phyloP scores from a whole-genome alignment of 257 asterid species.

The Solanum chilense region DNA sequence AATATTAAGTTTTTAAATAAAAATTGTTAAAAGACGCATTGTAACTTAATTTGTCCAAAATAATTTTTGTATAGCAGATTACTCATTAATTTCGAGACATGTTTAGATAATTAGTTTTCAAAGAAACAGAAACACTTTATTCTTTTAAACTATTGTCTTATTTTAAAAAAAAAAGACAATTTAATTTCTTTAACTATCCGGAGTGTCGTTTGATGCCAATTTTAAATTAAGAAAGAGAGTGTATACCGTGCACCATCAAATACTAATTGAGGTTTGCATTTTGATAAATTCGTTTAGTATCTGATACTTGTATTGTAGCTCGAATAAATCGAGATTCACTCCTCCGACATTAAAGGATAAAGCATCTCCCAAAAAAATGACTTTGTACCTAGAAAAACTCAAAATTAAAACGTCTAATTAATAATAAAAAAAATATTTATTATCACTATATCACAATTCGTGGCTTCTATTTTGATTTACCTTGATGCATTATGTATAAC shows the following conservation, averaged over 20 bases:
- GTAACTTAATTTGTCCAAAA: background rate
- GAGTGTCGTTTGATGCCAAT: background rate
- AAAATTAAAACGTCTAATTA: no score
- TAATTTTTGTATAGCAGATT: background rate
- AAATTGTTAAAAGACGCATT: background rate
- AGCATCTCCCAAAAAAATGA: background rate
- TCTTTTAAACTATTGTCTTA: background rate
- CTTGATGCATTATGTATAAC: background rate
- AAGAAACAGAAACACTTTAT: background rate
- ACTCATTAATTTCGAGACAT: background rate
- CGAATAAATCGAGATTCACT: background rate
- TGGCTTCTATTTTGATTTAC: background rate
- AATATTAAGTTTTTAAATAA: background rate
- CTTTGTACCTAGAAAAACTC: background rate
- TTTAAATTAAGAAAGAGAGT: background rate
- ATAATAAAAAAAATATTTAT: accelerated
- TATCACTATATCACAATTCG: background rate
- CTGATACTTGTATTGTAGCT: background rate
- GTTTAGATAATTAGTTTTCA: background rate
- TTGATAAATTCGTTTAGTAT: background rate
- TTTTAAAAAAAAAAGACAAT: no score
- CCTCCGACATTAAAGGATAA: background rate
- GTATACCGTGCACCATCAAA: background rate
- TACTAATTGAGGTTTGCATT: background rate
- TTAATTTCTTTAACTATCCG: background rate